Evolutionary conservation across 192 early-diverging fungal genomes (phyloP), one percentile per base, ranked within the genome.

Genomic region (Coemansia aciculifera): DNA sequence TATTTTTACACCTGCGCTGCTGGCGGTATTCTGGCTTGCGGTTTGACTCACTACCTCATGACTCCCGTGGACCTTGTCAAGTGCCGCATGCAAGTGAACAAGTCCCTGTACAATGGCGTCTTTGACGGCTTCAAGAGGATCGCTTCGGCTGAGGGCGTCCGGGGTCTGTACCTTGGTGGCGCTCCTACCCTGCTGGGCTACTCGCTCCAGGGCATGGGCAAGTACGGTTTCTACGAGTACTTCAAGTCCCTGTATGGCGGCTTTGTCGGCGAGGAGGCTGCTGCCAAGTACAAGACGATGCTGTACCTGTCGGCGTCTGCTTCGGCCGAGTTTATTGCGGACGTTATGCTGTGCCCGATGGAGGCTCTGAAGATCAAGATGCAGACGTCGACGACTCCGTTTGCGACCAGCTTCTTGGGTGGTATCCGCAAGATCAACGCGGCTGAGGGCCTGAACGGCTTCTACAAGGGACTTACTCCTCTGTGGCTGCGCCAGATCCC

Each of bases 151-250:
- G 87, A 94, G 74, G 94, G 94, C 36, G 62, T 89, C 69, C 67
- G 81, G 56, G 93, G 89, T 24, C 63, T 95, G 54, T 92, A 85
- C 63, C 92, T 90, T 39, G 94, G 94, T 49, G 84, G 88, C 29
- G 86, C 80, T 9, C 93, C 94, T 27, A 95, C 93, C 15, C 77
- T 92, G 34, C 64, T 92, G 40, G 94, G 94, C 19, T 95, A 95
- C 84, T 93, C 90, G 48, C 66, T 89, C 57, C 93, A 95, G 81
- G 93, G 93, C 69, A 82, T 87, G 69, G 87, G 90, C 85, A 96
- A 96, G 84, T 96, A 93, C 80, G 94, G 94, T 27, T 88, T 93
- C 59, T 94, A 95, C 83, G 94, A 96, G 81, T 73, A 89, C 68
- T 96, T 94, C 87, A 96, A 96, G 83, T 87, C 91, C 79, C 75